A percentile compares a stretch with the other conserved stretches of the same genome.
Evolutionary conservation across 2,329 filamentous ascomycete species (phyloP).

Genomic region (Kalmusia sp.): DNA sequence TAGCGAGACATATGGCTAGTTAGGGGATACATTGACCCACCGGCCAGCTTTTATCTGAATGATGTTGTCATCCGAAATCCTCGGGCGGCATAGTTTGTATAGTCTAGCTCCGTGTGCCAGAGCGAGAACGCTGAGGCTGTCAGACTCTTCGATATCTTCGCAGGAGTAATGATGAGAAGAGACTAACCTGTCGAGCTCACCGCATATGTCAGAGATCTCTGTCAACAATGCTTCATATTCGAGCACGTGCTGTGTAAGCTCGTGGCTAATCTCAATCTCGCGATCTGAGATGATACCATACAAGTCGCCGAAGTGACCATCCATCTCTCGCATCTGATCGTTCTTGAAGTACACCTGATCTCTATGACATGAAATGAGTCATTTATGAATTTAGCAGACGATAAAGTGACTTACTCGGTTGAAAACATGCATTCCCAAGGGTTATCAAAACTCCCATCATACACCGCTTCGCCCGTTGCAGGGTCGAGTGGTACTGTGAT

Average conservation of each 20-base stretch:
- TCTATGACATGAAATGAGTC: too few species aligned
- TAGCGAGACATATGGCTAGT: background rate
- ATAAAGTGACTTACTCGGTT: conserved; percentile 56
- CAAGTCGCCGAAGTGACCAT: conserved; percentile 81
- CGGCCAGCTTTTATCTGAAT: conserved; percentile 79
- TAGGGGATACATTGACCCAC: conserved; percentile 42
- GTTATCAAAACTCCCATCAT: conserved; percentile 66
- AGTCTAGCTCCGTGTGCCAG: conserved; percentile 77
- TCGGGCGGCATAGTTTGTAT: conserved; percentile 74
- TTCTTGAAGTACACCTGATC: conserved; percentile 87
- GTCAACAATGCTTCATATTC: conserved; percentile 71
- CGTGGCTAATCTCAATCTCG: conserved; percentile 87
- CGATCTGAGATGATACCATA: conserved; percentile 87
- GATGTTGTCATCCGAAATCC: conserved; percentile 72
- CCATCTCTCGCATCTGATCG: conserved; percentile 78
- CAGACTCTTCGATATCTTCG: conserved; percentile 15
- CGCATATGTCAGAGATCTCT: conserved; percentile 78
- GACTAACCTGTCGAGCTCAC: conserved; percentile 75
- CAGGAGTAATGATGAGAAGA: too few species aligned
- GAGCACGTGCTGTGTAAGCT: conserved; percentile 74
- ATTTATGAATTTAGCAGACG: too few species aligned
- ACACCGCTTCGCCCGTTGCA: conserved; percentile 65
- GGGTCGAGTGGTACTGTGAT: conserved; percentile 73
- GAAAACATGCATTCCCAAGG: conserved; percentile 81
- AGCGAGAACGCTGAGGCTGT: conserved; percentile 70